These are phyloP conservation scores for Aspergillus bombycis DNA, from an alignment of 2,329 filamentous ascomycete genomes.

Conservation along the genomic window DNA sequence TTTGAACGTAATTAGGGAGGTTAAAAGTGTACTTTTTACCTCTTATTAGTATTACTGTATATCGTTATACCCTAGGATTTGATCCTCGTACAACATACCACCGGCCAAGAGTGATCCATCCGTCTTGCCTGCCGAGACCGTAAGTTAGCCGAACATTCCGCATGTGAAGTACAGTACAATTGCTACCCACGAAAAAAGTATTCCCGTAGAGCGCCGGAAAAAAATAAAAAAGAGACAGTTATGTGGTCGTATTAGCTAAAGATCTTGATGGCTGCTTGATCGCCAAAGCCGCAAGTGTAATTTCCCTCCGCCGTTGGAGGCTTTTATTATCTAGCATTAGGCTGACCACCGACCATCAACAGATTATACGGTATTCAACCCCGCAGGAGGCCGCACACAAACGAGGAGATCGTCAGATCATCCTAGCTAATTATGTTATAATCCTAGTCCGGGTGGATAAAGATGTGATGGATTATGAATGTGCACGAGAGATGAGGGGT, in stretches of 20 bases:
- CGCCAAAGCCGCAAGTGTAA: background rate
- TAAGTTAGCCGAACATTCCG: slow-evolving; percentile 25
- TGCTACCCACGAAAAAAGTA: background rate
- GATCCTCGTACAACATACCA: background rate
- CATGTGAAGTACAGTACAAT: slow-evolving; percentile 26
- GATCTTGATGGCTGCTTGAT: background rate
- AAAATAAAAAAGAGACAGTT: background rate
- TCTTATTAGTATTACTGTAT: background rate
- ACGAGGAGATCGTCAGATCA: slow-evolving; percentile 25
- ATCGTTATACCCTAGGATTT: background rate
- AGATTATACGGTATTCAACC: slow-evolving; percentile 10
- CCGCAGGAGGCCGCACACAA: slow-evolving; percentile 14
- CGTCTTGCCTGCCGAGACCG: slow-evolving; percentile 11
- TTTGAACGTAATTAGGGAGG: background rate
- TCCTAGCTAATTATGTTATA: slow-evolving; percentile 11
- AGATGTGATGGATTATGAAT: slow-evolving; percentile 11
- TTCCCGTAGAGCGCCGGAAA: background rate
- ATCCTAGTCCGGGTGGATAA: slow-evolving; percentile 10
- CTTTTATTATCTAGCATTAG: background rate
- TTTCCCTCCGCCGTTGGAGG: background rate
- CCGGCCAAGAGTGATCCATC: background rate
- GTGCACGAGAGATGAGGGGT: slow-evolving; percentile 12
- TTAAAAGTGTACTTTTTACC: background rate
- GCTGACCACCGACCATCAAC: background rate
- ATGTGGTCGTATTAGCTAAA: background rate